Conservation (phyloP, 108 stramenopile species). For the Fistulifera pelliculosa region DNA sequence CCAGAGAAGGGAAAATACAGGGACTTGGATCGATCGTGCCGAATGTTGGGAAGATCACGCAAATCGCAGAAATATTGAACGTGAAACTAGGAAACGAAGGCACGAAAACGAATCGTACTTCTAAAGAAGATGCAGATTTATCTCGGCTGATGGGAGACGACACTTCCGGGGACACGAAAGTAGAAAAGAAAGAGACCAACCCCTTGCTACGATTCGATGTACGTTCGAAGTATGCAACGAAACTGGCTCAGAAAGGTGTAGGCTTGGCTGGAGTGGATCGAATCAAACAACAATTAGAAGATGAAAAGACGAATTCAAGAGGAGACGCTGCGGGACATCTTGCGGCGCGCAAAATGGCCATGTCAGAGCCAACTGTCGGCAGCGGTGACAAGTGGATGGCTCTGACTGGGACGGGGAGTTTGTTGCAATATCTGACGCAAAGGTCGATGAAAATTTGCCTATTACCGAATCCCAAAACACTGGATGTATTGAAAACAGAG, state of each 20-base stretch:
- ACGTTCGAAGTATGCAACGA: conserved; percentile 70
- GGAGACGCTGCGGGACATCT: conserved; percentile 73
- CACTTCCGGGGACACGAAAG: background rate
- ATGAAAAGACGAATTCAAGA: conserved; percentile 16
- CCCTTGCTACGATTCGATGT: conserved; percentile 30
- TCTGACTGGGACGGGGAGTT: conserved; percentile 50
- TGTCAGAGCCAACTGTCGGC: conserved; percentile 5
- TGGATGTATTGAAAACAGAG: conserved; percentile 11
- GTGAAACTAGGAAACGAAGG: conserved; percentile 27
- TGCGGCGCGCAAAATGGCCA: conserved; percentile 53
- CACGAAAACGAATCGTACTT: conserved; percentile 1
- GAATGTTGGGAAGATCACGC: conserved; percentile 25
- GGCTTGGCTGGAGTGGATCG: conserved; percentile 57
- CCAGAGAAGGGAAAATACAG: background rate
- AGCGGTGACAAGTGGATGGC: conserved; percentile 60
- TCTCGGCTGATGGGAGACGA: conserved; percentile 17
- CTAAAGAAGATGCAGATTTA: conserved; percentile 29
- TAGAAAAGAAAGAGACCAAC: background rate
- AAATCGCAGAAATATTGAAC: conserved; percentile 48
- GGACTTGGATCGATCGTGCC: conserved; percentile 12
- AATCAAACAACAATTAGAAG: conserved; percentile 54
- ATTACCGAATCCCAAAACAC: conserved; percentile 36
- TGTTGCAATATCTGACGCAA: conserved; percentile 49
- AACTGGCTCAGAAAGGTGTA: conserved; percentile 39
- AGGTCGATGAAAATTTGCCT: conserved; percentile 69